Conservation (phyloP, 140 eudicot species). For the Stevia rebaudiana region DNA sequence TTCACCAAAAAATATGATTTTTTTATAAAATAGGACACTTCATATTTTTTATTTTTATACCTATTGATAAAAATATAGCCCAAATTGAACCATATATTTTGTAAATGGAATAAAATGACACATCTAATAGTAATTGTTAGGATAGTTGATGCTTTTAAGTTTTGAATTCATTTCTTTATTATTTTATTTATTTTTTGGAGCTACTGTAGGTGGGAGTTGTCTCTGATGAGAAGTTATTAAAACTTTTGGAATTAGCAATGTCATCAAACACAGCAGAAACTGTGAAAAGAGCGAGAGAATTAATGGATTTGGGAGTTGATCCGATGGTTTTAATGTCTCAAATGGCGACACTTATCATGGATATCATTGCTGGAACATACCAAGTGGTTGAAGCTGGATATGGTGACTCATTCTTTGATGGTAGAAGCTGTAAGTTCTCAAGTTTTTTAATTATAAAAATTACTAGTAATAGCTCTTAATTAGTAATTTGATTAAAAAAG, state of each 20-base stretch:
- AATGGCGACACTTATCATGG: slow-evolving; percentile 76
- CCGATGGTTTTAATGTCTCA: slow-evolving; percentile 87
- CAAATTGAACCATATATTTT: neutral
- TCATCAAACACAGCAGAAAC: slow-evolving; percentile 88
- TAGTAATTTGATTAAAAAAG: neutral
- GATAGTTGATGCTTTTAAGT: neutral
- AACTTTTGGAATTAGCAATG: slow-evolving; percentile 82
- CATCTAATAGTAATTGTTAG: neutral
- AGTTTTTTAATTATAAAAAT: slow-evolving; percentile 11
- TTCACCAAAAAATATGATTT: neutral
- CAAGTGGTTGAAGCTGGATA: slow-evolving; percentile 47
- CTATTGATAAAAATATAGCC: neutral
- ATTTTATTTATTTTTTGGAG: neutral
- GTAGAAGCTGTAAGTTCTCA: slow-evolving; percentile 75
- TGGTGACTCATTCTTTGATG: slow-evolving; percentile 51
- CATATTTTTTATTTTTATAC: too few relatives aligned
- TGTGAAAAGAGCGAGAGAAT: slow-evolving; percentile 74
- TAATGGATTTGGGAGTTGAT: slow-evolving; percentile 83
- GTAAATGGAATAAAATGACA: neutral
- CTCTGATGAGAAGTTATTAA: slow-evolving; percentile 79
- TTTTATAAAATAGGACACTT: neutral
- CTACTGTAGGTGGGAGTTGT: slow-evolving; percentile 72
- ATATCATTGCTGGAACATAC: slow-evolving; percentile 84
- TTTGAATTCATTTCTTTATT: neutral
- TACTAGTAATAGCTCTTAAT: neutral